Evolutionary conservation across 805 yeast genomes (phyloP).

Genomic region (Candida boidinii): DNA sequence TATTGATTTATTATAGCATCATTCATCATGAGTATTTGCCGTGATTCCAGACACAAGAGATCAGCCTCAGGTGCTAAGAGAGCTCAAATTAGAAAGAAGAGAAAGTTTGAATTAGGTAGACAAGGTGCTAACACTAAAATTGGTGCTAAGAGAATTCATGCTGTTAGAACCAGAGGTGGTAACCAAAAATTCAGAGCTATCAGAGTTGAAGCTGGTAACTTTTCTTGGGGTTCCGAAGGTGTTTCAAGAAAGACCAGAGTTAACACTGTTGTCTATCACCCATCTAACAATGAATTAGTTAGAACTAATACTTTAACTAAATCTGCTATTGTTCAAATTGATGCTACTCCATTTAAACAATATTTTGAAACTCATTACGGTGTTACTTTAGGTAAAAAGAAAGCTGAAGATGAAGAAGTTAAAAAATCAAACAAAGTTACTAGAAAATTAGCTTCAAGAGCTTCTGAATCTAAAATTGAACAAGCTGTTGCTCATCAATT

Average conservation of each 20-base stretch:
- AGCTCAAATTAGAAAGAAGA: conserved; percentile 99
- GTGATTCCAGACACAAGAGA: conserved; percentile 99
- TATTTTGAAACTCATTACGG: conserved; percentile 99
- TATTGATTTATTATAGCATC: too few relatives aligned
- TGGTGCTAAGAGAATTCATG: conserved; percentile 97
- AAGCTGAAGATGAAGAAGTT: conserved; percentile 49
- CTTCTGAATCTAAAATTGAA: conserved; percentile 78
- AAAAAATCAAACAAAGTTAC: conserved; percentile 71
- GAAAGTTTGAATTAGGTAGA: conserved; percentile 99
- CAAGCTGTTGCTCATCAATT: conserved; percentile 90
- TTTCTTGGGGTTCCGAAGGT: conserved; percentile 99
- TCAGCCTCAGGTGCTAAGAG: conserved; percentile 99
- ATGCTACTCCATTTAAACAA: conserved; percentile 99
- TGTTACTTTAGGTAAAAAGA: conserved; percentile 83
- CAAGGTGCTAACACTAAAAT: conserved; percentile 99
- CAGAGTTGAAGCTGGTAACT: conserved; percentile 98
- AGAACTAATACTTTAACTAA: conserved; percentile 99
- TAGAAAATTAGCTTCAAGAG: conserved; percentile 92
- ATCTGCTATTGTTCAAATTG: conserved; percentile 98
- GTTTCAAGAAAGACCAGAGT: conserved; percentile 98
- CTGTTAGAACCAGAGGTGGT: conserved; percentile 99
- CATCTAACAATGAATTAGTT: conserved; percentile 98
- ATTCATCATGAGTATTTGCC: conserved; percentile 99
- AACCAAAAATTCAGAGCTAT: conserved; percentile 99
- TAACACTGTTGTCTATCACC: conserved; percentile 96